Evolutionary conservation across 305 asterid genomes (phyloP), one percentile per base, ranked within the genome.

Genomic region (Plantago lanceolata): DNA sequence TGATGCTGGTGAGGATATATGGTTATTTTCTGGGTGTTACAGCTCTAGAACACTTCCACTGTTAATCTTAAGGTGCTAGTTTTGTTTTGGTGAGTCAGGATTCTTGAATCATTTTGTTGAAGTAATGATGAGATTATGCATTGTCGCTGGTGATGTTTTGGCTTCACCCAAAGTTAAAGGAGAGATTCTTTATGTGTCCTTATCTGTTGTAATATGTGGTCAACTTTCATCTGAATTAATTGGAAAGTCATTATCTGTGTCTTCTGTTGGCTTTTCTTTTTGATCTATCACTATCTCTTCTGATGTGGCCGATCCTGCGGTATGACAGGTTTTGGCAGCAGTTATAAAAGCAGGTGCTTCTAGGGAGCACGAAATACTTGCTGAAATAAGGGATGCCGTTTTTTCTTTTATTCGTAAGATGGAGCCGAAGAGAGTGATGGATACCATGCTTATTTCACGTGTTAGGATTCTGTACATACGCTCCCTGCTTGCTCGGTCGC

Each of bases 301-400:
- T 75, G 70, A 73, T 57, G 50, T 68, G 53, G 21, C 57, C 66
- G 73, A 51, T 65, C 48, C 68, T 66, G 61, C 73, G 48, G 69
- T 56, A 43, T 69, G 73, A 64, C 81, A 94, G 99, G 99, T 94
- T 78, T 77, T 94, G 78, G 99, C 99, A 73, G 97, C 99, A 57
- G 99, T 94, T 58, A 90, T 94, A 63, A 94, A 94, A 79, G 99
- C 99, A 55, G 99, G 99, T 73, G 99, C 99, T 74, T 88, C 99
- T 29, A 83, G 99, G 76, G 99, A 94, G 82, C 99, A 90, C 71
- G 99, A 94, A 77, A 94, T 94, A 76, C 97, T 94, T 70, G 99
- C 99, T 72, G 99, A 94, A 82, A 94, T 94, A 63, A 82, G 99
- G 74, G 97, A 94, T 83, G 85, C 97, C 60, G 99, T 90, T 57